Conservation (phyloP, 306 rosid species). For the Sphenostylis stenocarpa region DNA sequence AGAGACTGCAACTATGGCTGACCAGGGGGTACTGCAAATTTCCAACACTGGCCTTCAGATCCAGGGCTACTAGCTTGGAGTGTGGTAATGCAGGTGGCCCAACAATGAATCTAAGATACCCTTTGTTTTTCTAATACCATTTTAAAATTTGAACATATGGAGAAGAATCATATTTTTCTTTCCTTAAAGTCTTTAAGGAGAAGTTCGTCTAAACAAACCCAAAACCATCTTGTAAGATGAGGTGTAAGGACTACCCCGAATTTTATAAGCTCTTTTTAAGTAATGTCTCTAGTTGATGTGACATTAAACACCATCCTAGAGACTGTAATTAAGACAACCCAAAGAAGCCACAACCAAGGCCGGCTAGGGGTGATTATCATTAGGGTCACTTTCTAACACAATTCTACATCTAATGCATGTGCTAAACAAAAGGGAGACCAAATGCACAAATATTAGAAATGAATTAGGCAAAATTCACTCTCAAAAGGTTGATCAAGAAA, state of each 20-base stretch:
- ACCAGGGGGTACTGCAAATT: neutral
- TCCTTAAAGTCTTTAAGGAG: too few relatives aligned
- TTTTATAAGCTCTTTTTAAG: neutral
- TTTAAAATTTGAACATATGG: neutral
- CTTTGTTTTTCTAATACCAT: neutral
- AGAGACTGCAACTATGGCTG: neutral
- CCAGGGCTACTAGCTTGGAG: neutral
- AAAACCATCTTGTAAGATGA: neutral
- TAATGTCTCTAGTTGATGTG: neutral
- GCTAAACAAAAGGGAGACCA: neutral
- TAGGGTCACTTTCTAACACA: neutral
- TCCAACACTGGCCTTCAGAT: neutral
- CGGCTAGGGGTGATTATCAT: neutral
- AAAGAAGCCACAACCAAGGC: neutral
- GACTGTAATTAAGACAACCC: neutral
- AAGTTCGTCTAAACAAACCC: too few relatives aligned
- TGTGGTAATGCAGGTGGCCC: neutral
- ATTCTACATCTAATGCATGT: neutral
- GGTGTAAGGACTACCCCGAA: neutral
- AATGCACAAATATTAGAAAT: neutral
- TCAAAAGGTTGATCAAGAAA: neutral
- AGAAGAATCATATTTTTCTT: too few relatives aligned
- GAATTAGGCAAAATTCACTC: neutral
- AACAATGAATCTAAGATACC: too few relatives aligned
- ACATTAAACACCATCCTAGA: neutral